Base-by-base conservation (phyloP, 805 yeast genomes). In the Candida germanica region DNA sequence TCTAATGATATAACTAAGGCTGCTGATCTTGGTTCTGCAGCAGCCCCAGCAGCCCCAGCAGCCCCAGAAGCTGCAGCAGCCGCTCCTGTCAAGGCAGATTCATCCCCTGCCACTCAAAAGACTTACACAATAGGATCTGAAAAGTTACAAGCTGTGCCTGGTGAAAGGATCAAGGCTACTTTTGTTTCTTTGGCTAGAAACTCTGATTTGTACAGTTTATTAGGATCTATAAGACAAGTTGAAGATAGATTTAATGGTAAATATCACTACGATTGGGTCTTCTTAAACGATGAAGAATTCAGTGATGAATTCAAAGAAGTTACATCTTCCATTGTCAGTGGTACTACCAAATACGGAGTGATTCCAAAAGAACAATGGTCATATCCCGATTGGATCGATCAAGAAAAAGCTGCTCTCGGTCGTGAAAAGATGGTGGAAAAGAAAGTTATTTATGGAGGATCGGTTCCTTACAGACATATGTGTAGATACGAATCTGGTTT, bases 211-310 rank as follows among this genome's bases (percentile, higher is more conserved):
- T 69, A 75, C 63, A 71, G 72, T 17, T 61, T 86, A 35, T 62
- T 77, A 29, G 74, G 67, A 21, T 79, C 94, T 6, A 83, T 86
- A 42, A 72, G 86, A 58, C 75, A 80, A 31, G 75, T 89, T 36
- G 97, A 91, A 63, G 97, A 88, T 59, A 71, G 96, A 44, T 91
- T 93, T 71, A 91, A 91, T 68, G 56, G 64, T 12, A 73, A 84
- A 31, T 89, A 65, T 64, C 73, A 84, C 45, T 91, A 91, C 56
- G 97, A 94, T 50, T 91, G 98, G 97, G 93, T 88, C 18, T 93
- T 91, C 59, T 70, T 91, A 50, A 91, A 91, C 59, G 96, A 91
- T 57, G 87, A 80, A 39, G 82, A 74, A 31, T 93, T 91, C 63
- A 70, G 77, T 34, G 88, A 86, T 2, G 93, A 87, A 50, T 91